Evolutionary conservation across 352 stramenopile species (phyloP).

Genomic region (Globisporangium abappressorium): DNA sequence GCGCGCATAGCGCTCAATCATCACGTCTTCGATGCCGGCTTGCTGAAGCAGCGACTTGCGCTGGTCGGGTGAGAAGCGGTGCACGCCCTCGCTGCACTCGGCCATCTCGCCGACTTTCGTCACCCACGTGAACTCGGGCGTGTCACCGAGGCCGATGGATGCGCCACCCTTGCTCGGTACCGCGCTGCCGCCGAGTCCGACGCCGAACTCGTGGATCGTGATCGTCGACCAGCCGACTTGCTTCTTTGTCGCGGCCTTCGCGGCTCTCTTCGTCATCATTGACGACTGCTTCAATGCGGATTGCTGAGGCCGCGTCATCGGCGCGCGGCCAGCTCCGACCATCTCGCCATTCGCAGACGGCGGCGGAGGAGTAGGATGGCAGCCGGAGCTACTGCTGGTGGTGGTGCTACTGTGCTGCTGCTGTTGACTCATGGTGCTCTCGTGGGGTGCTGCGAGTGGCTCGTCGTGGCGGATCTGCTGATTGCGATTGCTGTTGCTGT

Average conservation of each 20-base stretch:
- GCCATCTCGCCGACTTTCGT: constrained; percentile 53
- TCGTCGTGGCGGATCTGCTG: background rate
- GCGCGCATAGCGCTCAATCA: constrained; percentile 39
- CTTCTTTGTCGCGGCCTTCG: constrained; percentile 16
- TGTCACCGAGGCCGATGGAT: constrained; percentile 37
- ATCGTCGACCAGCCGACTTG: constrained; percentile 42
- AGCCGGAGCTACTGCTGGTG: background rate
- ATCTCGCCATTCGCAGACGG: background rate
- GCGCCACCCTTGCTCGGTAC: constrained; percentile 38
- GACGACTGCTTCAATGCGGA: constrained; percentile 2
- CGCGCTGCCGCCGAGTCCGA: constrained; percentile 38
- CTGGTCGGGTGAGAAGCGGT: constrained; percentile 40
- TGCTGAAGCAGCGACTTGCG: constrained; percentile 32
- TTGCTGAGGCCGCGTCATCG: background rate
- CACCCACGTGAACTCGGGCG: constrained; percentile 46
- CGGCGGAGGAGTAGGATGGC: background rate
- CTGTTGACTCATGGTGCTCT: background rate
- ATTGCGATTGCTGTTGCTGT: background rate
- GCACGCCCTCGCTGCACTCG: constrained; percentile 40
- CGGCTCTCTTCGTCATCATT: constrained; percentile 4
- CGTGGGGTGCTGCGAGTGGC: background rate
- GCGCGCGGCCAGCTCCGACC: background rate
- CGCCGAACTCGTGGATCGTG: constrained; percentile 47
- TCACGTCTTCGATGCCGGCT: constrained; percentile 34
- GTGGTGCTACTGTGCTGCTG: background rate